Base-by-base conservation (phyloP, 768 basidiomycete genomes). In the Pluteus cervinus region DNA sequence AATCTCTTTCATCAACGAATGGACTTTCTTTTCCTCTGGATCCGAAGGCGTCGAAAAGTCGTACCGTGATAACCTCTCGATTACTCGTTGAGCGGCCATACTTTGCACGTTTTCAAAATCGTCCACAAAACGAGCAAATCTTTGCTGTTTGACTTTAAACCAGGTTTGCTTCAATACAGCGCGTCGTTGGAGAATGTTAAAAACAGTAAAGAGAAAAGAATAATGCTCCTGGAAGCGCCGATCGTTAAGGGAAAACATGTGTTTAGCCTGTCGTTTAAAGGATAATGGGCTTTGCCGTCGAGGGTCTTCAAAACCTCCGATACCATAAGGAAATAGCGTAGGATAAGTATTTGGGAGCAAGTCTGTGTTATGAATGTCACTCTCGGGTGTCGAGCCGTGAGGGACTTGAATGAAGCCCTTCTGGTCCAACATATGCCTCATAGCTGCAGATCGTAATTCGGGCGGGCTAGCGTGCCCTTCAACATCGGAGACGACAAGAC, bases 181-280 rank as follows among this genome's bases (percentile, higher is more conserved):
- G 0, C 61, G 43, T 3, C 58, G 31, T 43, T 71, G 69, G 0
- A 69, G 14, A 6, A 71, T 60, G 43, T 66, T 71, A 30, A 69
- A 65, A 1, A 46, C 61, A 5, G 55, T 53, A 42, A 70, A 70
- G 0, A 62, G n/a, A 44, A 70, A 73, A 2, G 62, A 65, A 33
- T 56, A 46, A 45, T 71, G 62, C 14, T 58, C 48, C 39, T 56
- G 58, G 40, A 70, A 73, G 0, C 50, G 44, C 0, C 41, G 29
- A 41, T 69, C 63, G 2, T 31, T 4, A 1, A 67, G 22, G 11
- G 25, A 37, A 6, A 68, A 51, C 4, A 62, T 33, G 45, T 68
- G 60, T 20, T 53, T 52, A 0, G 59, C 50, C 16, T 71, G 67
- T 0, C 40, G 25, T 31, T 62, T 51, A 26, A 71, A 39, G 2